These are phyloP conservation scores for Colletotrichum horii DNA, from an alignment of 2,329 filamentous ascomycete genomes.

Conservation along the genomic window DNA sequence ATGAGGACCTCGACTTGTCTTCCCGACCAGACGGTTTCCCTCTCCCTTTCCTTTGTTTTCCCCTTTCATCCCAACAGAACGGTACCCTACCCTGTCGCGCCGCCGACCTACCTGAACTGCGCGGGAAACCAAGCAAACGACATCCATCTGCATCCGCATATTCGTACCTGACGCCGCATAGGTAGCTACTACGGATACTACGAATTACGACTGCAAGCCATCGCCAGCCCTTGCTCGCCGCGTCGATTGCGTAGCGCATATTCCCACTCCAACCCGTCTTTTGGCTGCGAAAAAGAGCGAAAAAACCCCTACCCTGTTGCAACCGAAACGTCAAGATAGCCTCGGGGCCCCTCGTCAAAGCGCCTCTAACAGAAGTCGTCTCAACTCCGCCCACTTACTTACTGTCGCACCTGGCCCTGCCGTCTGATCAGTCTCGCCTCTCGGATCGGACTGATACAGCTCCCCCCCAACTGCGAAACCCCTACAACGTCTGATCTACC, in stretches of 20 bases:
- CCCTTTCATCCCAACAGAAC: conserved; percentile 3
- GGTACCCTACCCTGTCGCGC: conserved; percentile 4
- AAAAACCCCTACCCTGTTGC: conserved; percentile 33
- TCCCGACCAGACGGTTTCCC: neutral
- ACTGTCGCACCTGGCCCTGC: conserved; percentile 29
- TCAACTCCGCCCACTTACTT: conserved; percentile 39
- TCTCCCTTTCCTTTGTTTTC: conserved; percentile 4
- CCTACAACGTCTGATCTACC: conserved; percentile 50
- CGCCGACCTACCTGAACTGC: neutral
- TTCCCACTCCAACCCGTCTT: neutral
- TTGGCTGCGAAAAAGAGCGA: neutral
- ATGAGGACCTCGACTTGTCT: conserved; percentile 6
- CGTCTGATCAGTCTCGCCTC: conserved; percentile 29
- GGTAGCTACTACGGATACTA: neutral
- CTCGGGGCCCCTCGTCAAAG: conserved; percentile 42
- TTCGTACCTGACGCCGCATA: neutral
- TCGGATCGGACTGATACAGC: conserved; percentile 24
- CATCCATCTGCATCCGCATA: neutral
- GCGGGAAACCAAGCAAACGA: neutral
- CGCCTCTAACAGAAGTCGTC: conserved; percentile 50
- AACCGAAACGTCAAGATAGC: conserved; percentile 42
- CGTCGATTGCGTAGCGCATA: neutral
- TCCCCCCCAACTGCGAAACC: conserved; percentile 44
- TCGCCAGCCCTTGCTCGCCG: neutral
- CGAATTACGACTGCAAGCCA: neutral